Evolutionary conservation across 73 alveolate species (phyloP).

Genomic region (Durusdinium trenchii): DNA sequence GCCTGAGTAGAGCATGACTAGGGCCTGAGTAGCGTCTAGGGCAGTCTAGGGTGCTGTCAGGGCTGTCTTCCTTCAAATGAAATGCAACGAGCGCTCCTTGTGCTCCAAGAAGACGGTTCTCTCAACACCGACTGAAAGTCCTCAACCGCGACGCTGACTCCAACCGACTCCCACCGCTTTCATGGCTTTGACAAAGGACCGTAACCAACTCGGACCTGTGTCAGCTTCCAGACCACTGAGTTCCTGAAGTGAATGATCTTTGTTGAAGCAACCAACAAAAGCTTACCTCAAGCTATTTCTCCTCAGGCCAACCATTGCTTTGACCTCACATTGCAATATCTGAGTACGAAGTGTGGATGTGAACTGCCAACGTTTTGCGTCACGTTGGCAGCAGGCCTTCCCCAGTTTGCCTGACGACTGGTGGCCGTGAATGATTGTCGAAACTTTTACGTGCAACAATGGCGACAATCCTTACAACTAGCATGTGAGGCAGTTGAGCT

Average conservation of each 20-base stretch:
- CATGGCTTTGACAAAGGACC: not conserved
- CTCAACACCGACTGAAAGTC: conserved; percentile 62
- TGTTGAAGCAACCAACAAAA: too few relatives aligned
- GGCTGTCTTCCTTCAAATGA: too few relatives aligned
- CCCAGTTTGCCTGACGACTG: conserved; percentile 36
- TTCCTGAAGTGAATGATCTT: too few relatives aligned
- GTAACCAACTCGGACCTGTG: conserved; percentile 5
- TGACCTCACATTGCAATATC: not conserved
- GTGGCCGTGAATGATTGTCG: too few relatives aligned
- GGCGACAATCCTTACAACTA: too few relatives aligned
- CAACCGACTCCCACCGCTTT: not conserved
- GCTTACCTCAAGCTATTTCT: too few relatives aligned
- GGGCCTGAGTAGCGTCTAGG: not conserved
- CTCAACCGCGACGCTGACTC: not conserved
- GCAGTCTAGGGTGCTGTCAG: not conserved
- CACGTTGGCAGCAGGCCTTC: conserved; percentile 22
- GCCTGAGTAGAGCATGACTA: not conserved
- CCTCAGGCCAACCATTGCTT: conserved; percentile 61
- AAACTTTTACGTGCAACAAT: too few relatives aligned
- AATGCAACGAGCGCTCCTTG: not conserved
- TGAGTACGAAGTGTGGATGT: not conserved
- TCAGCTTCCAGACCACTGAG: conserved; percentile 60
- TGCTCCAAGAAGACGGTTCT: conserved; percentile 83
- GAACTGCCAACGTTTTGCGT: not conserved
- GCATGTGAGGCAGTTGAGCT: too few relatives aligned